Conservation (phyloP, 768 basidiomycete genomes). For the Auricularia cornea region DNA sequence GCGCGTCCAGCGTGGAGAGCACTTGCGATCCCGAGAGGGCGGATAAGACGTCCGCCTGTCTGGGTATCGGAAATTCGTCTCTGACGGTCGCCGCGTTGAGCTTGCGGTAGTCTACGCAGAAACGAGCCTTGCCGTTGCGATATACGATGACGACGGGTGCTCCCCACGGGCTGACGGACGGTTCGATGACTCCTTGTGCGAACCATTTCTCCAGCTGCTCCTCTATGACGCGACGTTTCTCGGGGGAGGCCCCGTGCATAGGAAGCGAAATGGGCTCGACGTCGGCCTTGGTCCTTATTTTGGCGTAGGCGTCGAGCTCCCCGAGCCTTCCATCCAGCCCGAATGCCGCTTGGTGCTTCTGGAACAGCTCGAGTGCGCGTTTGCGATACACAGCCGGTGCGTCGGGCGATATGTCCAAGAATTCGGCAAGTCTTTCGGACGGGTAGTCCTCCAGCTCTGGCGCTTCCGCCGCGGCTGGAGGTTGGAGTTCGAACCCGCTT, state of each 20-base stretch:
- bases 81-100: slow-evolving; percentile 19
- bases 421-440: slow-evolving; percentile 1
- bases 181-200: slow-evolving; percentile 30
- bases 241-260: slow-evolving; percentile 17
- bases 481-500: slow-evolving; percentile 9
- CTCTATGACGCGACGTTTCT: slow-evolving; percentile 18
- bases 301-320: slow-evolving; percentile 15
- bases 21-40: slow-evolving; percentile 23
- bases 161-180: slow-evolving; percentile 31
- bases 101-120: slow-evolving; percentile 28
- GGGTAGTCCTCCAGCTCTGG: slow-evolving; percentile 12
- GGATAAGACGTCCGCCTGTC: slow-evolving; percentile 21
- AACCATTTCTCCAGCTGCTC: slow-evolving; percentile 27
- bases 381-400: slow-evolving; percentile 6
- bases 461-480: slow-evolving; percentile 17
- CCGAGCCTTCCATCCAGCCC: slow-evolving; percentile 26
- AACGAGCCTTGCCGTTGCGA: slow-evolving; percentile 27
- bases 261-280: slow-evolving; percentile 15
- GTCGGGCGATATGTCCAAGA: slow-evolving; percentile 14
- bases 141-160: slow-evolving; percentile 28
- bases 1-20: slow-evolving; percentile 28
- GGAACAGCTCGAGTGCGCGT: slow-evolving; percentile 12
- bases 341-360: slow-evolving; percentile 18
- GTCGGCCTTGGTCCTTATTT: slow-evolving; percentile 19
- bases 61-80: slow-evolving; percentile 23